Evolutionary conservation across 176 grass and related monocot genomes (phyloP), one percentile per base, ranked within the genome.

Genomic region (bread wheat (Triticum aestivum)): DNA sequence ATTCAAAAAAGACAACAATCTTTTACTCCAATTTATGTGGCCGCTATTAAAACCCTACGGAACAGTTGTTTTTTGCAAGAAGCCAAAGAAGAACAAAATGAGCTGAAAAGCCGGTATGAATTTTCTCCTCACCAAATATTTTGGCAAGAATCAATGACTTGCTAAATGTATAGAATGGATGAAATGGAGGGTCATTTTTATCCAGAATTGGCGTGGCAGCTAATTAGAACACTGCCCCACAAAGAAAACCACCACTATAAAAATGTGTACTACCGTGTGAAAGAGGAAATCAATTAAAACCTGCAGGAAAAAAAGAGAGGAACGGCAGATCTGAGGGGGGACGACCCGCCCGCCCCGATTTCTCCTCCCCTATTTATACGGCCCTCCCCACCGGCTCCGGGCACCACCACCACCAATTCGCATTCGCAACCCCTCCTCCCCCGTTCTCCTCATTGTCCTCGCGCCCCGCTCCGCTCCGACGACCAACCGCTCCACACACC

Each of bases 401-500:
- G 72, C 72, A 74, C 3, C 71, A 49, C 7, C 72, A 75, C 70
- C 39, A 44, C 72, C 44, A 75, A 13, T 47, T 73, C 70, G 70
- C 70, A 13, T 47, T 73, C 70, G 70, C 70, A 73, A 73, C 70
- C 70, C 4, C 70, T 24, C 69, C 37, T 44, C 37, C 70, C 39
- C 42, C 72, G 39, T 75, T 75, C 72, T 75, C 42, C 72, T 75
- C 72, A 75, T 75, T 75, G 72, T 49, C 72, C 72, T 75, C 42
- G 42, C 72, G 72, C 72, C 17, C 44, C 44, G 44, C 44, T 45
- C 54, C 54, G 54, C 54, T 30, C 72, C 72, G 72, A 51, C 72
- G 72, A 9, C 44, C 72, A 27, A 74, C 41, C 71, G 71, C 71
- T 0, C 41, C 23, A 75, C 42, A 8, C 72, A 75, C 54, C 54